A percentile compares a stretch with the other conserved stretches of the same genome.
Conservation (phyloP, 106 monocot genomes). For the Posidonia australis region DNA sequence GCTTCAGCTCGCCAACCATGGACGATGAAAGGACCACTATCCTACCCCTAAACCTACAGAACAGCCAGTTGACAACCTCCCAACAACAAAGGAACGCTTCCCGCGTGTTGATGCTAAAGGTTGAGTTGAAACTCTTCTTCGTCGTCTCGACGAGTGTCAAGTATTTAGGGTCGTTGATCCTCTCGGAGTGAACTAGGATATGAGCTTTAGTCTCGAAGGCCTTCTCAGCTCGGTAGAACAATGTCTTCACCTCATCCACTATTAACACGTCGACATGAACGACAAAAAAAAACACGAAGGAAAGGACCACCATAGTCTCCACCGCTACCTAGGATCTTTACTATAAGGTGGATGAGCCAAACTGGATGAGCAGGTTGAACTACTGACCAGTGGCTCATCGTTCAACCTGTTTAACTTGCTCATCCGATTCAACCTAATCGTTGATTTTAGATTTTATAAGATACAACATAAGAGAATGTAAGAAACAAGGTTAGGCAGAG, state of each 20-base stretch:
- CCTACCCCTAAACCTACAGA: slow-evolving; percentile 14
- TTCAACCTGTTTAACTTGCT: too few relatives aligned
- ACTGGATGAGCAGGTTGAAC: too few relatives aligned
- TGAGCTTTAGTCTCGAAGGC: slow-evolving; percentile 6
- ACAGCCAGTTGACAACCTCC: slow-evolving; percentile 13
- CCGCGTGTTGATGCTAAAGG: slow-evolving; percentile 11
- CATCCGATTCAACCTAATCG: too few relatives aligned
- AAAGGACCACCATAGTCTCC: too few relatives aligned
- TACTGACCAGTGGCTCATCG: too few relatives aligned
- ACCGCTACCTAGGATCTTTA: too few relatives aligned
- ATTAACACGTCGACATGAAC: slow-evolving; percentile 12
- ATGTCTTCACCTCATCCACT: slow-evolving; percentile 4
- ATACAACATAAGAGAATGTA: too few relatives aligned
- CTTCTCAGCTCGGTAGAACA: slow-evolving; percentile 8
- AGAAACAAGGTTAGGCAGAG: too few relatives aligned
- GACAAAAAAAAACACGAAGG: too few relatives aligned
- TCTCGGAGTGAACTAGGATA: slow-evolving; percentile 11
- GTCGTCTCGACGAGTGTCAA: slow-evolving; percentile 5
- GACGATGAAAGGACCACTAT: slow-evolving; percentile 13
- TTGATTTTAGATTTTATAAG: too few relatives aligned
- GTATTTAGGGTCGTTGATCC: slow-evolving; percentile 6
- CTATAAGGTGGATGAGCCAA: too few relatives aligned
- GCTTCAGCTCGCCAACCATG: background rate
- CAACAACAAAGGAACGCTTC: slow-evolving; percentile 19
- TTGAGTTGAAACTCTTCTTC: slow-evolving; percentile 8